Evolutionary conservation across 768 basidiomycete species (phyloP), one percentile per base, ranked within the genome.

Genomic region (Aureoboletus auriporus): DNA sequence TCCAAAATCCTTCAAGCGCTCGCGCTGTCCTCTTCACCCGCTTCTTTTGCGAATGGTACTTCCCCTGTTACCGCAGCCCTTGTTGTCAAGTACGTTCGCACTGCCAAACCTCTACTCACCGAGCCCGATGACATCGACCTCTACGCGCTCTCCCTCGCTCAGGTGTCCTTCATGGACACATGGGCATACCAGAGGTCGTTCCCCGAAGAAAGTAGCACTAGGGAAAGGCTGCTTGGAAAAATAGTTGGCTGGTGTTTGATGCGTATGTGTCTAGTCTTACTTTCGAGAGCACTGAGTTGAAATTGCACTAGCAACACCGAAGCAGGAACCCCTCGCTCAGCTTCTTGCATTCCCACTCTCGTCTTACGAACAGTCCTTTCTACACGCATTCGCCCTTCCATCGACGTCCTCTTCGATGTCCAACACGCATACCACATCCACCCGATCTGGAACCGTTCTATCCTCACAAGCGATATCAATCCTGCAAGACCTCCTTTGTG

Each of bases 181-280:
- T 92, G 89, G 89, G 72, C 75, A 44, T 90, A 79, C 59, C 82
- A 87, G 53, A 74, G 84, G 13, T 81, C 81, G 0, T 90, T 89
- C 57, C 75, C 74, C 29, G 86, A 92, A 56, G 65, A 58, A 10
- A 72, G 75, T 33, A 68, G 74, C 26, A 77, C 75, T 20, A 78
- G 85, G 2, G 63, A 72, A 12, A 71, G 79, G 37, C 64, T 90
- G 8, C 65, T 86, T 14, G 67, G 68, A 44, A 84, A 79, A 55
- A 66, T 89, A 13, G 58, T 89, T 3, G 76, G 78, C 44, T 89
- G 84, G 84, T 78, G 76, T 56, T 69, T 89, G 45, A 75, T 74
- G 41, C 84, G 88, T 90, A 64, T 59, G 86, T 78, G 44, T 31
- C 26, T 23, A 23, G 8, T 13, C 1, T 47, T 8, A 39, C 28